Evolutionary conservation across 805 yeast species (phyloP), one percentile per base, ranked within the genome.

Genomic region (Lipomyces sp.): DNA sequence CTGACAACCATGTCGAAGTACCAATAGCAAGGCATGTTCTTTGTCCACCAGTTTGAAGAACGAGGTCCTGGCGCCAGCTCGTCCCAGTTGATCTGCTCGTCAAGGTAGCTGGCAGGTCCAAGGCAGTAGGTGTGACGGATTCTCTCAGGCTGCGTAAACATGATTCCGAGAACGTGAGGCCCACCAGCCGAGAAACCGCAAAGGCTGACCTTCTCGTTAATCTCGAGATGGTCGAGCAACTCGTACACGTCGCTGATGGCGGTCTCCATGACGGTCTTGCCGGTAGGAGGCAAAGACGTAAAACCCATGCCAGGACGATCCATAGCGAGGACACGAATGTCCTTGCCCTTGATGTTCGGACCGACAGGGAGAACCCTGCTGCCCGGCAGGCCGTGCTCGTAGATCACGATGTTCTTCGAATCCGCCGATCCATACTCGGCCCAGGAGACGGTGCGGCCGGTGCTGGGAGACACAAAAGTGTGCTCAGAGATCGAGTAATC

Each of bases 131-230:
- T 44, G 28, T 48, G 37, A 4, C 45, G 40, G 22, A 55, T 45
- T 7, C 34, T 21, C 26, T 55, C 59, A 29, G 59, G 59, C 37
- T 29, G 43, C 21, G 53, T 45, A 35, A 41, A 37, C 48, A 55
- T 26, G 43, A 53, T 47, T 4, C 45, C 57, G 24, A 55, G 48
- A 10, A 55, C 59, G 41, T 55, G 59, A 7, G 59, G 58, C 10
- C 59, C 59, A 5, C 59, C 59, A 24, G 59, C 59, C 11, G 59
- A 55, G 48, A 55, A 55, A 13, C 59, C 59, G 51, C 49, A 44
- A 39, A 55, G 51, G n/a, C 38, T 43, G 40, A 55, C 46, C 45
- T 47, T 47, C 16, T 43, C 41, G 35, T 39, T 16, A 40, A 55
- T 43, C 24, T 39, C 48, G 29, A 55, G 59, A 37, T 55, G 36